A percentile compares a stretch with the other conserved stretches of the same genome.
phyloP scores from a whole-genome alignment of 208 protist species.

The Lotmaria passim region DNA sequence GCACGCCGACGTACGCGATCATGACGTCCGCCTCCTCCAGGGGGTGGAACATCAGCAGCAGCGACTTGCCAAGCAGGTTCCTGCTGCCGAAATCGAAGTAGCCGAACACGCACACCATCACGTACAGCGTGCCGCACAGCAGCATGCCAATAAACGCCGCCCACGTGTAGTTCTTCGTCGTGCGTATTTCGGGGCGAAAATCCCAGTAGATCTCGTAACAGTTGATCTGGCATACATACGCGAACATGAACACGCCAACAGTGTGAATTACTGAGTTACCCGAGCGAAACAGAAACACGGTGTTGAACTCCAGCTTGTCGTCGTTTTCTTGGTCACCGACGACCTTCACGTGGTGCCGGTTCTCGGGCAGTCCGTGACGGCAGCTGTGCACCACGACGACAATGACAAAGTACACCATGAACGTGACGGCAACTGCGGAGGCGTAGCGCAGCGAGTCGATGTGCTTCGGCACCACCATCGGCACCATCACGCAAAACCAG shows the following conservation, averaged over 20 bases:
- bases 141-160: conserved; percentile 51
- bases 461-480: conserved; percentile 59
- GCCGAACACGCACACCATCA: conserved; percentile 58
- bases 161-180: conserved; percentile 43
- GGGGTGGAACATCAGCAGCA: conserved; percentile 66
- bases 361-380: conserved; percentile 32
- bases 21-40: conserved; percentile 43
- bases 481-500: conserved; percentile 63
- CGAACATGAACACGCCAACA: conserved; percentile 64
- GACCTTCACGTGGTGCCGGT: conserved; percentile 28
- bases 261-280: conserved; percentile 46
- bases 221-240: conserved; percentile 70
- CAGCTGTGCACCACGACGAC: conserved; percentile 51
- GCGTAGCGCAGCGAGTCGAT: conserved; percentile 73
- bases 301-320: conserved; percentile 24
- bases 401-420: conserved; percentile 58
- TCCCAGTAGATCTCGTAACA: conserved; percentile 59
- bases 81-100: conserved; percentile 68
- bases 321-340: conserved; percentile 18
- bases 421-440: conserved; percentile 49
- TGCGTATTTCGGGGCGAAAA: conserved; percentile 39
- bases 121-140: conserved; percentile 59
- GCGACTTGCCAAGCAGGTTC: conserved; percentile 40
- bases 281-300: conserved; percentile 48
- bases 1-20: conserved; percentile 55